Conservation (phyloP, 2,329 filamentous ascomycete species). For the Coleophoma cylindrospora region DNA sequence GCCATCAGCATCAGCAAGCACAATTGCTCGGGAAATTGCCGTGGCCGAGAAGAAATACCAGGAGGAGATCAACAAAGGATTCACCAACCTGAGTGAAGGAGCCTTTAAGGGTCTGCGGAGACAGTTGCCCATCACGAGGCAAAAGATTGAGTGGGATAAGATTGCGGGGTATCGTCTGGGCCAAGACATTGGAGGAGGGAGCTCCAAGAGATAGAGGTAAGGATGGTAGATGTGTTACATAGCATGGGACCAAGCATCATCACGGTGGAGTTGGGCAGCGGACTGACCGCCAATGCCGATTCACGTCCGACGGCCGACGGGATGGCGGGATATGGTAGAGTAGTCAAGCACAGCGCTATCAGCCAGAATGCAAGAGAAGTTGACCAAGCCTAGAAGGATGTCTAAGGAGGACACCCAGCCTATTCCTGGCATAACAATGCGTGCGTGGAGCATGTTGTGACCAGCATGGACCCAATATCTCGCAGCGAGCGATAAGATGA, state of each 20-base stretch:
- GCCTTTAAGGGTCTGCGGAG: conserved; percentile 90
- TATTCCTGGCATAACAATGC: too few species aligned
- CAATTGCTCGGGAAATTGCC: conserved; percentile 72
- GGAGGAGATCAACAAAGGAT: conserved; percentile 89
- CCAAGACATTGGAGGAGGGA: conserved; percentile 71
- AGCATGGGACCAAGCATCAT: too few species aligned
- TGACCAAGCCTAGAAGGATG: neutral
- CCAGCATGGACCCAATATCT: too few species aligned
- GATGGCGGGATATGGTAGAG: too few species aligned
- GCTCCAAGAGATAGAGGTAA: conserved; percentile 41
- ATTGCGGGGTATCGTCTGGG: conserved; percentile 86
- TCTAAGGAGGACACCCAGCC: neutral
- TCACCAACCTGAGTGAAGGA: conserved; percentile 83
- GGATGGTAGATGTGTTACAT: neutral
- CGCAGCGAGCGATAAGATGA: too few species aligned
- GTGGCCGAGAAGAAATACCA: conserved; percentile 86
- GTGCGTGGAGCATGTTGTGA: too few species aligned
- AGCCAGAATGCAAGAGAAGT: neutral
- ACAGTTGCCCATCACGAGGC: conserved; percentile 91
- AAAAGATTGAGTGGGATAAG: conserved; percentile 99
- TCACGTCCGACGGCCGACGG: neutral
- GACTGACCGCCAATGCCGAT: neutral
- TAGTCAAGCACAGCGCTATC: neutral
- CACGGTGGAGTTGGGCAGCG: neutral
- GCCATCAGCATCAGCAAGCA: conserved; percentile 51